Evolutionary conservation across 2,329 filamentous ascomycete species (phyloP).

Genomic region (Dendryphion nanum): DNA sequence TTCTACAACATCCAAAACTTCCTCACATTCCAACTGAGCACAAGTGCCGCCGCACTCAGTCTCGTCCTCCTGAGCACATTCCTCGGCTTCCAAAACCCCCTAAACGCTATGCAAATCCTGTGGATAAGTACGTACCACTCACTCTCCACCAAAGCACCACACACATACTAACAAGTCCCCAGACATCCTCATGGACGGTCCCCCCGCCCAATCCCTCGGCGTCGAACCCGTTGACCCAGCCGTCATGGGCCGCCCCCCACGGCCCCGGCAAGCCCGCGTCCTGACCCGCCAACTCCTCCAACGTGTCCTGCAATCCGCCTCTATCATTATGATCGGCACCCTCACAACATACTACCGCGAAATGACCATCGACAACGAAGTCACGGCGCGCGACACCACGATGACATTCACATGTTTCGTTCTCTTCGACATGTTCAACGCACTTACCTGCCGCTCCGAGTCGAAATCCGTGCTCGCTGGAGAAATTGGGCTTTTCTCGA

Average conservation of each 20-base stretch:
- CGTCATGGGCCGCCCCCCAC: slow-evolving; percentile 88
- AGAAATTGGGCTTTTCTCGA: slow-evolving; percentile 78
- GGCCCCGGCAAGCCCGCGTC: slow-evolving; percentile 82
- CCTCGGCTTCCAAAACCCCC: slow-evolving; percentile 87
- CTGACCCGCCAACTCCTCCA: slow-evolving; percentile 80
- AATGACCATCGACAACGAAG: slow-evolving; percentile 78
- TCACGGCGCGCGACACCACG: slow-evolving; percentile 92
- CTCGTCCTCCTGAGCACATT: slow-evolving; percentile 90
- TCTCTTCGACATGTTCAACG: slow-evolving; percentile 99
- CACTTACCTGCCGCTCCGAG: slow-evolving; percentile 86
- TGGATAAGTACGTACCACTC: slow-evolving; percentile 82
- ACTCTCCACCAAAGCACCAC: background rate
- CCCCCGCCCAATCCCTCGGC: slow-evolving; percentile 92
- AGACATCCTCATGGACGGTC: slow-evolving; percentile 99
- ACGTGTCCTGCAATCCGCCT: slow-evolving; percentile 82
- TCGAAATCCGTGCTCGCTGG: slow-evolving; percentile 84
- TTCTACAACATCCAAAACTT: slow-evolving; percentile 99
- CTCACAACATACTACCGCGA: slow-evolving; percentile 88
- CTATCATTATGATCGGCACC: slow-evolving; percentile 89
- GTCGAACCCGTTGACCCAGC: slow-evolving; percentile 93
- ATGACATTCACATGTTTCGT: slow-evolving; percentile 99
- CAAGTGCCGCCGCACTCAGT: slow-evolving; percentile 87
- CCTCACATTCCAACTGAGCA: slow-evolving; percentile 96
- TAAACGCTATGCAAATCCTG: slow-evolving; percentile 99
- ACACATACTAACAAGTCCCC: slow-evolving; percentile 1